Percentiles rank a stretch among this genome's conserved stretches.
Evolutionary conservation across 2,329 filamentous ascomycete genomes (phyloP).

Genomic region (Cladosporium austrohemisphaericum): DNA sequence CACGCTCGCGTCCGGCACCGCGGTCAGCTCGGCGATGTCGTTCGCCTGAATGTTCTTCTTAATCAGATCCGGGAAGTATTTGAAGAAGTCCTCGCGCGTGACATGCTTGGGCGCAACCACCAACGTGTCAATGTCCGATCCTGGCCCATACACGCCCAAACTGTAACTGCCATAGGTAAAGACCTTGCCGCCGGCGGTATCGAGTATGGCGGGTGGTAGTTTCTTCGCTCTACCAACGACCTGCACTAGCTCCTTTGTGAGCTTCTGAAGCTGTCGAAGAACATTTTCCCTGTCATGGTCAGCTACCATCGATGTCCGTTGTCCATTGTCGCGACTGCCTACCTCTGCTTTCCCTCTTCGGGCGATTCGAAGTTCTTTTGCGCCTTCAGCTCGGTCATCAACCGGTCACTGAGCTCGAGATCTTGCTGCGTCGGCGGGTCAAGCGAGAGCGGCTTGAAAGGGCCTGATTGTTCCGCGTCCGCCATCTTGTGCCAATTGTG

Average conservation of each 20-base stretch:
- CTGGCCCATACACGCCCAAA: slow-evolving; percentile 87
- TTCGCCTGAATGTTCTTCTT: slow-evolving; percentile 69
- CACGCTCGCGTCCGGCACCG: slow-evolving; percentile 86
- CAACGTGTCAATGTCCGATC: slow-evolving; percentile 96
- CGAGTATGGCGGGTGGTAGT: slow-evolving; percentile 71
- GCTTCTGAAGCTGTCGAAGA: slow-evolving; percentile 70
- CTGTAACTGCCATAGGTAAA: slow-evolving; percentile 96
- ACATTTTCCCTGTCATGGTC: slow-evolving; percentile 60
- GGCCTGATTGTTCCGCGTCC: slow-evolving; percentile 51
- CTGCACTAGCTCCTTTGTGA: slow-evolving; percentile 83
- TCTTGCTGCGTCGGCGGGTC: slow-evolving; percentile 73
- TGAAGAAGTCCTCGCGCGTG: slow-evolving; percentile 84
- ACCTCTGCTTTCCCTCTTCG: slow-evolving; percentile 81
- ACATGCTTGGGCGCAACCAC: slow-evolving; percentile 90
- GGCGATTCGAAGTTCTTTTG: slow-evolving; percentile 90
- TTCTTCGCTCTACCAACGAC: slow-evolving; percentile 71
- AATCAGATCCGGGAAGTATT: slow-evolving; percentile 77
- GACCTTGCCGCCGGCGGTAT: slow-evolving; percentile 83
- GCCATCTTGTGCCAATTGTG: slow-evolving; percentile 9
- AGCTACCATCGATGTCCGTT: slow-evolving; percentile 17
- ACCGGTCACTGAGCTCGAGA: slow-evolving; percentile 68
- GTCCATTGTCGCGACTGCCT: slow-evolving; percentile 20
- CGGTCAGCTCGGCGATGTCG: slow-evolving; percentile 78
- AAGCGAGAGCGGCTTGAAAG: slow-evolving; percentile 79
- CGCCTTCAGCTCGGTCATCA: slow-evolving; percentile 78